Evolutionary conservation across 495 filamentous ascomycete genomes (phyloP), one percentile per base, ranked within the genome.

Genomic region (Annulohypoxylon bovei): DNA sequence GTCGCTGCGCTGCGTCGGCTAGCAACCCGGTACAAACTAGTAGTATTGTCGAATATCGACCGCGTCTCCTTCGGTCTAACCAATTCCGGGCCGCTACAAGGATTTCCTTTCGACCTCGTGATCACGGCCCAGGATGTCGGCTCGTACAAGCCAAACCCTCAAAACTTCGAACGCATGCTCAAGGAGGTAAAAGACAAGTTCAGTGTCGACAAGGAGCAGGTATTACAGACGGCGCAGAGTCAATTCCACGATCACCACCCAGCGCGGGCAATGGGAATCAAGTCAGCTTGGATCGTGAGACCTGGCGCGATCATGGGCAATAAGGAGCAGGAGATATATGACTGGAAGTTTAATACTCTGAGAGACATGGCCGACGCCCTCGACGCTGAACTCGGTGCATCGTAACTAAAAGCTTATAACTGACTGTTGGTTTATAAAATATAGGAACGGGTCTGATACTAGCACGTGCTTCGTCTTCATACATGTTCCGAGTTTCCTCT

Each of bases 101-200:
- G 78, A 22, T 77, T 80, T 0, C 65, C 75, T 1, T 93, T 92
- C 56, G 87, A 91, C 70, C 80, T 83, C 4, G 78, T 90, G 32
- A 84, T 87, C 74, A 90, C 88, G 4, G 90, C 90, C n/a, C 81
- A 91, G 75, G 86, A 89, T 49, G 82, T 91, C 28, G 88, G 90
- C 8, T 83, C 80, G 4, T 92, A 92, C 73, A 92, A 91, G 78
- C 90, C 90, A 0, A 84, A 86, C 62, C 66, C 80, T 33, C 72
- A 73, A 53, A 91, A 91, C 62, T 93, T 92, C 66, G 77, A 83
- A 58, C 88, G 87, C 52, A 76, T 91, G 79, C 70, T 90, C 8
- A 52, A 71, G 28, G 76, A 81, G 4, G 82, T 86, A 12, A 75
- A 86, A 68, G 71, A 73, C 1, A 78, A 80, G 12, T 87, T 90